Evolutionary conservation across 345 rosid genomes (phyloP).

Genomic region (Populus tremula): DNA sequence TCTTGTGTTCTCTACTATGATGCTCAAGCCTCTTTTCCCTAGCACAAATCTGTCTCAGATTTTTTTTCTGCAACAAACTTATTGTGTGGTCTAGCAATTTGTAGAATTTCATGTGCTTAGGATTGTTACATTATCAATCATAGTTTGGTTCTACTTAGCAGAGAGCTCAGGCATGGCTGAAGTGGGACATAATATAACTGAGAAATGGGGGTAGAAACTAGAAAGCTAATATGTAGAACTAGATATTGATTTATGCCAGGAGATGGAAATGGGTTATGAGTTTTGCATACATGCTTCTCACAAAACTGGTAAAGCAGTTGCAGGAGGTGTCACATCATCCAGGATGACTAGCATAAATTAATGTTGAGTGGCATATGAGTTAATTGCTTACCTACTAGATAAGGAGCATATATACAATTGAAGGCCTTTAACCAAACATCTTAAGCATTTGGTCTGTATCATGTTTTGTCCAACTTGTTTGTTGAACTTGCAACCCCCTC

Average conservation of each 20-base stretch:
- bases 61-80: no score
- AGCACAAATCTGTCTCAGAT: background rate
- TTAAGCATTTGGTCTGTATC: no score
- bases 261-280: background rate
- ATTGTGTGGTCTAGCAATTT: background rate
- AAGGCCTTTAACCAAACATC: no score
- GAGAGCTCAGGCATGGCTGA: background rate
- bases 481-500: no score
- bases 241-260: background rate
- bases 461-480: no score
- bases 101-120: background rate
- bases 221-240: background rate
- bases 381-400: background rate
- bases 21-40: background rate
- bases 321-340: background rate
- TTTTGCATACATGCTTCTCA: background rate
- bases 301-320: background rate
- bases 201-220: background rate
- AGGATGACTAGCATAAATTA: background rate
- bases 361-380: background rate
- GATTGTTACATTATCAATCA: background rate
- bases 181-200: background rate
- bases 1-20: slow-evolving; percentile 1
- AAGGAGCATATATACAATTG: no score
- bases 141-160: background rate